phyloP scores from a whole-genome alignment of 2,329 filamentous ascomycete species.

The Colletotrichum tanaceti region DNA sequence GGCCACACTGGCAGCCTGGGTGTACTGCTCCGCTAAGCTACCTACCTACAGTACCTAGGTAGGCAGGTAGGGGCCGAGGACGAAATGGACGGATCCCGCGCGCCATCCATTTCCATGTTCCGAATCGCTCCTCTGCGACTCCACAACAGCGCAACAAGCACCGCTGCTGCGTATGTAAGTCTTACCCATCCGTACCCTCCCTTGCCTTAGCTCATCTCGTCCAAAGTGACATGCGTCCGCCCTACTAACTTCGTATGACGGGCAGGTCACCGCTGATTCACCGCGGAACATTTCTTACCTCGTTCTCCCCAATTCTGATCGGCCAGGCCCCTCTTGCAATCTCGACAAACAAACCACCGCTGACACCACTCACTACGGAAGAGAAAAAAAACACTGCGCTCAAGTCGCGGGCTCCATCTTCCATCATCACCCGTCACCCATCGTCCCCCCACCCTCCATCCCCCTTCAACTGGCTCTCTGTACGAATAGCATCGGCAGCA shows the following conservation, averaged over 20 bases:
- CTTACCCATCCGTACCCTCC: slow-evolving; percentile 7
- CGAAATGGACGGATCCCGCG: slow-evolving; percentile 26
- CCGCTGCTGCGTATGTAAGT: neutral
- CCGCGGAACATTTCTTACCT: slow-evolving; percentile 11
- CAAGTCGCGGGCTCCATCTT: slow-evolving; percentile 1
- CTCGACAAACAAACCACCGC: slow-evolving; percentile 1
- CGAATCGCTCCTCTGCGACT: neutral
- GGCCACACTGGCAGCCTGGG: no score
- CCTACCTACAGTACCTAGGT: no score
- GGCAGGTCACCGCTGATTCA: slow-evolving; percentile 39
- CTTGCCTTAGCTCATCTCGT: slow-evolving; percentile 28
- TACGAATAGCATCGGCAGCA: slow-evolving; percentile 5
- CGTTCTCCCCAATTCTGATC: slow-evolving; percentile 11
- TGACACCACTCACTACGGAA: slow-evolving; percentile 1
- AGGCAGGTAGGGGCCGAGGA: neutral
- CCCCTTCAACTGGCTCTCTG: neutral
- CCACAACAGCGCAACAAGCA: no score
- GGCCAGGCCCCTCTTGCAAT: neutral
- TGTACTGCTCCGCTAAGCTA: neutral
- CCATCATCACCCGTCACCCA: no score
- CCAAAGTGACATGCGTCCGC: slow-evolving; percentile 32
- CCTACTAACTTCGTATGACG: slow-evolving; percentile 23
- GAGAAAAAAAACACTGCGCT: neutral
- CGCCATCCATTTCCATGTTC: slow-evolving; percentile 33
- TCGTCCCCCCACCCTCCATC: slow-evolving; percentile 1